A percentile compares a stretch with the other conserved stretches of the same genome.
These are phyloP conservation scores for Trichophyton verrucosum DNA, from an alignment of 2,329 filamentous ascomycete species.

Conservation along the genomic window DNA sequence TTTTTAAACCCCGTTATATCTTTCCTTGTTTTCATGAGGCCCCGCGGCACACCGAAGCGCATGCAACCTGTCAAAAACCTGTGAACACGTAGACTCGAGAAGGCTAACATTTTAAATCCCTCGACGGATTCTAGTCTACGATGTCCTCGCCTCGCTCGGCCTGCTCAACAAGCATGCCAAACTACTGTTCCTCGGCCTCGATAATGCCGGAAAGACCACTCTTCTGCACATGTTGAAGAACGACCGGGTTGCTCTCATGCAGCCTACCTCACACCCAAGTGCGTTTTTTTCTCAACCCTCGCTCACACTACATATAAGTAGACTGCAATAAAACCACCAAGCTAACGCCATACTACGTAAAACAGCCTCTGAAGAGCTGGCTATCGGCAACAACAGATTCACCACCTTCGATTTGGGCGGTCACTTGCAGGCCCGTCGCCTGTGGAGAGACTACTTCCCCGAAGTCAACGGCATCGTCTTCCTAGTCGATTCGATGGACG, in stretches of 20 bases:
- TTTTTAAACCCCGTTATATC: neutral
- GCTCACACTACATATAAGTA: neutral
- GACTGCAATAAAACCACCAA: neutral
- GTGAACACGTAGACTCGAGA: conserved; percentile 3
- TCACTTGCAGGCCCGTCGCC: conserved; percentile 85
- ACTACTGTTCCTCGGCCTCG: conserved; percentile 82
- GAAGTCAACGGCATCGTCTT: conserved; percentile 96
- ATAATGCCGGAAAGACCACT: conserved; percentile 91
- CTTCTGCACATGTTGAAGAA: conserved; percentile 96
- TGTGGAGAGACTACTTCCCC: conserved; percentile 96
- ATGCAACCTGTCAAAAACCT: neutral
- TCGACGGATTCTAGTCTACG: conserved; percentile 55
- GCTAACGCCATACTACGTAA: neutral
- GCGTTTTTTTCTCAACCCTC: conserved; percentile 26
- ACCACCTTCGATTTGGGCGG: conserved; percentile 89
- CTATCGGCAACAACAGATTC: conserved; percentile 86
- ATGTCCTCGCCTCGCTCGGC: conserved; percentile 74
- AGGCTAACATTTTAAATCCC: too few species aligned
- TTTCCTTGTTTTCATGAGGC: neutral
- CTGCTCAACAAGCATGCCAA: conserved; percentile 94
- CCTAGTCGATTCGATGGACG: conserved; percentile 93
- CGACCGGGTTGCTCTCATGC: conserved; percentile 80
- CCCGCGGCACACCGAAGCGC: neutral
- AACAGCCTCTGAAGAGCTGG: conserved; percentile 75
- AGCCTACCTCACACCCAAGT: conserved; percentile 87